These are phyloP conservation scores for Raffaelea ambrosiae DNA, from an alignment of 2,329 filamentous ascomycete species.

Conservation along the genomic window DNA sequence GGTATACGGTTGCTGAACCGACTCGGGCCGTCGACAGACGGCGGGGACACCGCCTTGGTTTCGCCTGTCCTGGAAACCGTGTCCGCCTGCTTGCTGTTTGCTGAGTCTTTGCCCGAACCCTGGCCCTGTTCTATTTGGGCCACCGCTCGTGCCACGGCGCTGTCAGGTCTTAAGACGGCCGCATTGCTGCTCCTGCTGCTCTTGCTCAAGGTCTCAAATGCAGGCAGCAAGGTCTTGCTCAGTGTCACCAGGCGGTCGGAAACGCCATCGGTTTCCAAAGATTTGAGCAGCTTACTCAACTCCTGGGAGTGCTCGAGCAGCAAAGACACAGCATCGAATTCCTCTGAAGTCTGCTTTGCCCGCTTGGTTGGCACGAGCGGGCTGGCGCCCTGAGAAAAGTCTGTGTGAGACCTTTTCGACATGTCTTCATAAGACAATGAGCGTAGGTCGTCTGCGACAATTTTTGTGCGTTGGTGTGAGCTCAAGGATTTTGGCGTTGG, in stretches of 20 bases:
- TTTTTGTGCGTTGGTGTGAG: too few relatives aligned
- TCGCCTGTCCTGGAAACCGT: too few relatives aligned
- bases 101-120: background rate
- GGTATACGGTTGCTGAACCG: background rate
- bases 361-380: background rate
- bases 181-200: background rate
- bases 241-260: slow-evolving; percentile 12
- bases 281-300: slow-evolving; percentile 28
- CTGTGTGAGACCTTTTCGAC: background rate
- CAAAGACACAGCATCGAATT: slow-evolving; percentile 17
- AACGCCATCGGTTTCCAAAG: slow-evolving; percentile 21
- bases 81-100: background rate
- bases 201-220: slow-evolving; percentile 14
- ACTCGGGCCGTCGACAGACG: too few relatives aligned
- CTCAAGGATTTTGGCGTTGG: too few relatives aligned
- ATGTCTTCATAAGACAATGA: too few relatives aligned
- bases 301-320: slow-evolving; percentile 27
- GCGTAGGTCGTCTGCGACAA: too few relatives aligned
- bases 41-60: too few relatives aligned
- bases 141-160: background rate
- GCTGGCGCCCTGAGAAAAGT: background rate
- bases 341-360: background rate
- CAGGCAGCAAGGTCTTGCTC: slow-evolving; percentile 19
- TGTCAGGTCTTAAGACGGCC: background rate
- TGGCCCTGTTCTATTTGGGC: background rate